A percentile compares a stretch with the other conserved stretches of the same genome.
Conservation (phyloP, 306 rosid genomes). For the Lithocarpus polystachyus region DNA sequence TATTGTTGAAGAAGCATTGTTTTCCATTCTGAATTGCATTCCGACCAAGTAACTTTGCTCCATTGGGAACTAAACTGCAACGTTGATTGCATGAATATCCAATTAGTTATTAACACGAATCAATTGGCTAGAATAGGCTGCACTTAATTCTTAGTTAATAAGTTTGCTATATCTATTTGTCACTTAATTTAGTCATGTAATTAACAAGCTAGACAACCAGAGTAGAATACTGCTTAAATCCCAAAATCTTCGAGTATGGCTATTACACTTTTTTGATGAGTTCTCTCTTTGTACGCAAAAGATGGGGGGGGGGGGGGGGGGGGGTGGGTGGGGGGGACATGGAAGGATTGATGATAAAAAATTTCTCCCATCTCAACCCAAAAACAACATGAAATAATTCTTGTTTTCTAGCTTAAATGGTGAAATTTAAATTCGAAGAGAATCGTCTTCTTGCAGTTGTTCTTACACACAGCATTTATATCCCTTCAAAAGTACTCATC, state of each 20-base stretch:
- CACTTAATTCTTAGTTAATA: too few species aligned
- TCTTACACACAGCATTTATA: not conserved
- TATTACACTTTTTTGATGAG: too few species aligned
- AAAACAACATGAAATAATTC: too few species aligned
- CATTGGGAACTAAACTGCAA: not conserved
- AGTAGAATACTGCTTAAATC: too few species aligned
- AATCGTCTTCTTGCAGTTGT: not conserved
- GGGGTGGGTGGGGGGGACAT: not conserved
- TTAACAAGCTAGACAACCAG: too few species aligned
- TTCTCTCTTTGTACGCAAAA: too few species aligned
- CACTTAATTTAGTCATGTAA: too few species aligned
- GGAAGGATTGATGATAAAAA: not conserved
- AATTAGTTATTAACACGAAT: not conserved
- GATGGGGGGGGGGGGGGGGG: not conserved
- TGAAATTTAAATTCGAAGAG: not conserved
- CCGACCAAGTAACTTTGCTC: slow-evolving; percentile 12
- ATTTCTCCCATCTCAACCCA: not conserved
- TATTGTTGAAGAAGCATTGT: not conserved
- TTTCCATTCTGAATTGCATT: slow-evolving; percentile 18
- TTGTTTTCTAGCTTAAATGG: not conserved
- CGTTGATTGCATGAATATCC: too few species aligned
- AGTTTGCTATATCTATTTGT: too few species aligned
- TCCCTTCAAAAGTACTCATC: not conserved
- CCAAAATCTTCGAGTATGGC: too few species aligned
- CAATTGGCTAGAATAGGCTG: not conserved